phyloP scores from a whole-genome alignment of 2,329 filamentous ascomycete species.

The Pseudogymnoascus sp. region DNA sequence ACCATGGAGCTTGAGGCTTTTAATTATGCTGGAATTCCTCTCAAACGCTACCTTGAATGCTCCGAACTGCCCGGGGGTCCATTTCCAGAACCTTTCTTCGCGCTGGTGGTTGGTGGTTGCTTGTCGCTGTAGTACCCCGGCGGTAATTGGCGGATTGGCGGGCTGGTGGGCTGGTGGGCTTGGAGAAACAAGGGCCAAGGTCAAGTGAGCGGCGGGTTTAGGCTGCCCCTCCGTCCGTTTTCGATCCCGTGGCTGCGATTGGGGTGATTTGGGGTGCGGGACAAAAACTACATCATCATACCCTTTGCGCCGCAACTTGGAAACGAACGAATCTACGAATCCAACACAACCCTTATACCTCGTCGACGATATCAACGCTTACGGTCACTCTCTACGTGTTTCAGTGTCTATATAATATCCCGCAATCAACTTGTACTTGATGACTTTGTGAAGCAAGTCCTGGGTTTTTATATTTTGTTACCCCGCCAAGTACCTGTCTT shows the following conservation, averaged over 20 bases:
- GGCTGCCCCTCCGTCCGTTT: slow-evolving; percentile 2
- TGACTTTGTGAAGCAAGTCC: neutral
- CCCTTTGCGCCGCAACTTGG: slow-evolving; percentile 6
- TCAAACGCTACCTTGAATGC: neutral
- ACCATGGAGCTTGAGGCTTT: neutral
- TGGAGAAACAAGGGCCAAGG: neutral
- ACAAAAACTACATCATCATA: slow-evolving; percentile 7
- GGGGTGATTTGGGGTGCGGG: neutral
- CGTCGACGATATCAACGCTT: neutral
- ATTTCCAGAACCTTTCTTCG: neutral
- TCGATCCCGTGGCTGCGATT: neutral
- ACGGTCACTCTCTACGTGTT: neutral
- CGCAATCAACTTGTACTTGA: neutral
- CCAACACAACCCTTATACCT: neutral
- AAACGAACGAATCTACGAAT: neutral
- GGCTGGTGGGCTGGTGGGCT: neutral
- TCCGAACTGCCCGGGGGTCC: neutral
- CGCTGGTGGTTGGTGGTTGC: neutral
- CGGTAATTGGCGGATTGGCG: neutral
- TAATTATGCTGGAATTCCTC: neutral
- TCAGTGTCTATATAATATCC: neutral
- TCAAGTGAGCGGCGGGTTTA: neutral
- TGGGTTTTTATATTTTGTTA: neutral
- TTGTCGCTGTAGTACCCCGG: neutral
- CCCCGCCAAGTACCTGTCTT: neutral